Base-by-base conservation (phyloP, 208 protist genomes). In the Endotrypanum monterogeii region DNA sequence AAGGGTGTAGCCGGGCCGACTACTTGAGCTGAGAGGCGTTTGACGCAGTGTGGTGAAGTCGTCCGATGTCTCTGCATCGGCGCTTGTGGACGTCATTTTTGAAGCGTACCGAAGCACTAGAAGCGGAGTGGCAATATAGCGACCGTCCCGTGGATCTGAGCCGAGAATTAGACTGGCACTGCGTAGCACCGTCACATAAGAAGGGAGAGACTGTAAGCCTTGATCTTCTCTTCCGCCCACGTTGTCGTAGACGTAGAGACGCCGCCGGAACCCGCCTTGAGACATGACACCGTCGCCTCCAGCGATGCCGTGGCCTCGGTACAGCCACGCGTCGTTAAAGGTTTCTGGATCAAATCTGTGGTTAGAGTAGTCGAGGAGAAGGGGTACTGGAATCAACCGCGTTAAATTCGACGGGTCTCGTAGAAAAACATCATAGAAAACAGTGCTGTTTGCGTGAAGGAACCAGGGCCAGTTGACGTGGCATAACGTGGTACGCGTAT, bases 161-260 rank as follows among this genome's bases (percentile, higher is more conserved):
- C 82, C 76, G 1, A 87, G 61, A 5, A 87, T 41, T 30, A 94
- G 30, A 46, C 73, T 84, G 32, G 83, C 71, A 30, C 63, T 62
- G 77, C 80, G 78, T 56, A 83, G 65, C 46, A 82, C 55, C 52
- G 78, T 83, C 6, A 86, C 39, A 65, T 89, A 89, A 41, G 52
- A 71, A 3, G 52, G 69, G 2, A 48, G 56, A 14, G 51, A 57
- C 23, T 4, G 44, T 16, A 6, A 60, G 7, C 6, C 50, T 28
- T 63, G 1, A 37, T 9, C 1, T 9, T 16, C 14, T 23, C 67
- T 37, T 50, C 79, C 80, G 48, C 83, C 86, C 41, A 92, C 73
- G 72, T 90, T 93, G 74, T 93, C 90, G 76, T 90, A 93, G n/a
- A 88, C 66, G 70, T 88, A 89, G 56, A 94, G 91, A 4, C 92